Conservation (phyloP, 1,139 yeast genomes). For the Nakaseomyces glabratus region DNA sequence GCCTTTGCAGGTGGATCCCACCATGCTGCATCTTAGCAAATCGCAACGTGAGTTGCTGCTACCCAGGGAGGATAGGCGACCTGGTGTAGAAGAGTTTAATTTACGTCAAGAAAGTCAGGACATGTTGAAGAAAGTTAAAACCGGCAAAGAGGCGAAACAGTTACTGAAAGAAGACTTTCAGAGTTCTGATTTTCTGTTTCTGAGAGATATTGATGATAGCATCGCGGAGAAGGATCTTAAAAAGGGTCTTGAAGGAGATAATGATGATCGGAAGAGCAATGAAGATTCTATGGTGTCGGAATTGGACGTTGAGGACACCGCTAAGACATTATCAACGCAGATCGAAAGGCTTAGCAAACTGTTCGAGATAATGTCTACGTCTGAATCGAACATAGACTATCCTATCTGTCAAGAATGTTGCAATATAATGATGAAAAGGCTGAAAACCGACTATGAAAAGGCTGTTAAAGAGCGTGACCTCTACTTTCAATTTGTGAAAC, state of each 20-base stretch:
- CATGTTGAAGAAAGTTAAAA: constrained; percentile 14
- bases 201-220: constrained; percentile 9
- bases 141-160: constrained; percentile 14
- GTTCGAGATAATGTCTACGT: constrained; percentile 49
- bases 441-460: constrained; percentile 64
- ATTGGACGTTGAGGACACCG: constrained; percentile 1
- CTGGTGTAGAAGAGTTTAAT: neutral
- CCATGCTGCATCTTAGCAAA: constrained; percentile 42
- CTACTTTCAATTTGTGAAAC: constrained; percentile 63
- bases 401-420: constrained; percentile 90
- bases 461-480: constrained; percentile 70
- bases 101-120: neutral
- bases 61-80: neutral
- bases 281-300: constrained; percentile 7
- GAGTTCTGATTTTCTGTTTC: constrained; percentile 4
- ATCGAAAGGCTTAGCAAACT: constrained; percentile 48
- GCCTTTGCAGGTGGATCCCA: constrained; percentile 48
- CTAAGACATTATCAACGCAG: constrained; percentile 35
- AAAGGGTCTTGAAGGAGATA: constrained; percentile 13
- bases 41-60: constrained; percentile 44
- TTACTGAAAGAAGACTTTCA: neutral
- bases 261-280: constrained; percentile 12
- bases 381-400: constrained; percentile 70
- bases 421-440: constrained; percentile 51
- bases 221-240: constrained; percentile 4